A percentile compares a stretch with the other conserved stretches of the same genome.
phyloP scores from a whole-genome alignment of 176 grass and related monocot species.

The Aechmea fasciata region DNA sequence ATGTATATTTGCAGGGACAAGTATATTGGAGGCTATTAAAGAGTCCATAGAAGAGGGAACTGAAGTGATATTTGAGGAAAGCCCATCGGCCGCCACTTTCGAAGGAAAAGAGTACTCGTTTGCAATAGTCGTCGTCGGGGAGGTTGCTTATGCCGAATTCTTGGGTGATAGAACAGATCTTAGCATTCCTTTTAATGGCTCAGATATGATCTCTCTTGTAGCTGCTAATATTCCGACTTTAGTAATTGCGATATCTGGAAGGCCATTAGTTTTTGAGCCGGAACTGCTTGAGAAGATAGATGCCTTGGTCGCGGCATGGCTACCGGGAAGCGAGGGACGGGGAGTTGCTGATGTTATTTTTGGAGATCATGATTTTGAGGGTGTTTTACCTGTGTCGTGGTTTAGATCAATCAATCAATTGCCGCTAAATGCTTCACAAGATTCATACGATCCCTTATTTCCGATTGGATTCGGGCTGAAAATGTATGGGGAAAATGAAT shows the following conservation, averaged over 20 bases:
- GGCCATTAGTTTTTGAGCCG: slow-evolving; percentile 60
- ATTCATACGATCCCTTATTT: slow-evolving; percentile 60
- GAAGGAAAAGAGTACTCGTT: slow-evolving; percentile 39
- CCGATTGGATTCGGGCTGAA: slow-evolving; percentile 74
- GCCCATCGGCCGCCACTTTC: slow-evolving; percentile 46
- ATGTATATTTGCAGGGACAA: slow-evolving; percentile 47
- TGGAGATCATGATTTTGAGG: slow-evolving; percentile 71
- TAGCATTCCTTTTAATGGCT: slow-evolving; percentile 51
- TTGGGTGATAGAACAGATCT: slow-evolving; percentile 65
- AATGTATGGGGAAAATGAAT: slow-evolving; percentile 13
- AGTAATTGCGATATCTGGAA: slow-evolving; percentile 62
- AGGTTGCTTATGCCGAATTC: slow-evolving; percentile 62
- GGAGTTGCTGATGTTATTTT: slow-evolving; percentile 71
- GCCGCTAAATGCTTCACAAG: slow-evolving; percentile 44
- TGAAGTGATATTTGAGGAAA: slow-evolving; percentile 53
- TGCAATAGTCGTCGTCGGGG: slow-evolving; percentile 68
- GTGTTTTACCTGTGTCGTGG: slow-evolving; percentile 68
- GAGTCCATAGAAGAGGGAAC: slow-evolving; percentile 42
- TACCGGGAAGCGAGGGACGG: slow-evolving; percentile 62
- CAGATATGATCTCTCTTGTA: slow-evolving; percentile 33
- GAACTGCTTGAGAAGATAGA: slow-evolving; percentile 47
- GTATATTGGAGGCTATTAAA: slow-evolving; percentile 64
- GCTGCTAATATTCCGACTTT: slow-evolving; percentile 45
- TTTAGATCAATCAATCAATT: slow-evolving; percentile 60
- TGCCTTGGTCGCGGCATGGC: slow-evolving; percentile 70